These are phyloP conservation scores for Aspergillus campestris DNA, from an alignment of 495 filamentous ascomycete genomes.

Conservation along the genomic window DNA sequence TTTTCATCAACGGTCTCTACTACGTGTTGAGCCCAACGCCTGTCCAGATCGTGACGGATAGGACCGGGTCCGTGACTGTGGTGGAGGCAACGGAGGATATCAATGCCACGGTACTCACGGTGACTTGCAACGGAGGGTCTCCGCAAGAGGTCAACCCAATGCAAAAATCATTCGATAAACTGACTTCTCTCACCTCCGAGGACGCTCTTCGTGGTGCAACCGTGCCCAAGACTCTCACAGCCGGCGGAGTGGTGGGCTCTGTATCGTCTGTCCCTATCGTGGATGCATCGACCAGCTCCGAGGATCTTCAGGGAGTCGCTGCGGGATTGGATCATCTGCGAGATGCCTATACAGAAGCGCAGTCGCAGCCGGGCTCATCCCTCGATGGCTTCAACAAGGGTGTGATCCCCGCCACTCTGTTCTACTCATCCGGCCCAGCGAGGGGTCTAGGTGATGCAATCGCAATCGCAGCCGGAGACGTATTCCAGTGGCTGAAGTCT, in stretches of 20 bases:
- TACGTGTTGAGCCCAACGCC: neutral
- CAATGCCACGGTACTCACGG: neutral
- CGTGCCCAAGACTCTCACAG: neutral
- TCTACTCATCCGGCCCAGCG: no score
- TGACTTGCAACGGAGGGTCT: neutral
- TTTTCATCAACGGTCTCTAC: conserved; percentile 3
- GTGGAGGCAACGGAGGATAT: neutral
- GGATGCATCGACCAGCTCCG: neutral
- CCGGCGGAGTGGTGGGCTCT: neutral
- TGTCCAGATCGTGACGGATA: neutral
- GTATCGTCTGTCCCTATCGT: neutral
- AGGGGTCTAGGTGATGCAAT: neutral
- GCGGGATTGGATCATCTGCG: no score
- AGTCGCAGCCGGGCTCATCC: no score
- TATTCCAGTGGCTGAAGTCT: neutral
- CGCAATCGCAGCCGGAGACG: neutral
- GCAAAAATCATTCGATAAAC: neutral
- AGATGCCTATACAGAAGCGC: no score
- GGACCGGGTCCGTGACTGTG: neutral
- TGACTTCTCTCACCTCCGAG: neutral
- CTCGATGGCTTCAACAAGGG: no score
- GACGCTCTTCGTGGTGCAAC: neutral
- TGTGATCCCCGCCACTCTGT: neutral
- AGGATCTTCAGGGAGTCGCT: neutral
- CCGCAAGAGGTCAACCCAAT: neutral